Percentiles rank a stretch among this genome's conserved stretches.
Evolutionary conservation across 177 flowering plant genomes (phyloP).

Genomic region (Vitis hybrid): DNA sequence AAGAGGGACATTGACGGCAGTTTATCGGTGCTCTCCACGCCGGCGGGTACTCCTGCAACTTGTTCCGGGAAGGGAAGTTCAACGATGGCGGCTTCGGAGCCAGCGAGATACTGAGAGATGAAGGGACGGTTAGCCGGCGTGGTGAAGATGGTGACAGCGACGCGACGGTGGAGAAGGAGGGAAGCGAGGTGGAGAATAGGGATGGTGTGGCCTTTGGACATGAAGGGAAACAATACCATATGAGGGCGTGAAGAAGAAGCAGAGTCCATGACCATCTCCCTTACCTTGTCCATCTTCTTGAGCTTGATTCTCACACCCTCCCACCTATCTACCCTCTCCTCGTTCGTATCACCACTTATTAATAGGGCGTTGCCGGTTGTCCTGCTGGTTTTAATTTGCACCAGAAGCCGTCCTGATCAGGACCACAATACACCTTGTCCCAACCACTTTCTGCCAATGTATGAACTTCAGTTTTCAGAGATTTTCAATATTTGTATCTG

Average conservation of each 20-base stretch:
- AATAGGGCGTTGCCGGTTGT: too few species aligned
- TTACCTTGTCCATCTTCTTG: too few species aligned
- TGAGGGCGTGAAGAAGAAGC: conserved; percentile 15
- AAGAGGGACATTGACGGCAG: conserved; percentile 46
- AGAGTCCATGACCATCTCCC: too few species aligned
- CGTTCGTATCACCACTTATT: too few species aligned
- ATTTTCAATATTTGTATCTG: too few species aligned
- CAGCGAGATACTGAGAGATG: conserved; percentile 31
- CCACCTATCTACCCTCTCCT: too few species aligned
- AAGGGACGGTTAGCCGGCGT: conserved; percentile 49
- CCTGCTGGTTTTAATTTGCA: too few species aligned
- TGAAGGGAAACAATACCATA: conserved; percentile 54
- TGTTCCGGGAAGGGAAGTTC: conserved; percentile 21
- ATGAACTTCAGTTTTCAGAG: too few species aligned
- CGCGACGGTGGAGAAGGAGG: conserved; percentile 41
- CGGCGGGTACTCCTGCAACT: conserved; percentile 25
- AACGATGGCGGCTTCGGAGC: conserved; percentile 26
- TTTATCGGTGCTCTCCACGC: conserved; percentile 43
- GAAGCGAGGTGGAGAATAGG: conserved; percentile 50
- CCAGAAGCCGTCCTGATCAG: too few species aligned
- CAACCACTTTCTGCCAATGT: too few species aligned
- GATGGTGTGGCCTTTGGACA: conserved; percentile 70
- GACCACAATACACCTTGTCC: too few species aligned
- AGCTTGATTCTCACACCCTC: too few species aligned
- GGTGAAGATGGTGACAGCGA: conserved; percentile 56